Percentiles rank a stretch among this genome's conserved stretches.
Evolutionary conservation across 1,284 basidiomycete genomes (phyloP).

Genomic region (Bjerkandera adusta): DNA sequence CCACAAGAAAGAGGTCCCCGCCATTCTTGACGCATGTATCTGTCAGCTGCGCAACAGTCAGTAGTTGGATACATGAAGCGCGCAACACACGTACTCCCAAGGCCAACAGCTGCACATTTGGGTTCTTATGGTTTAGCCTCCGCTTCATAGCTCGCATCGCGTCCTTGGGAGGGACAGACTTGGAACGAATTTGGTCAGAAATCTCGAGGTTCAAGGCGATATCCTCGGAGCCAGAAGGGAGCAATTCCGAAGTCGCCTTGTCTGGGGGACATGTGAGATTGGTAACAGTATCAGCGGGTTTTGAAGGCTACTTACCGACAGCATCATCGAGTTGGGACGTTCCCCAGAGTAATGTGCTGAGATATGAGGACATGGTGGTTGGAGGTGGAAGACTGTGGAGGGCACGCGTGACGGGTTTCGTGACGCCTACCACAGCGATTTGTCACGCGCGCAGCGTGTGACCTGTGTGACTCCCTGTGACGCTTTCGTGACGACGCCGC

Average conservation of each 20-base stretch:
- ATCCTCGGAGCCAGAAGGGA: constrained; percentile 83
- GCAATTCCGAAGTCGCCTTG: constrained; percentile 87
- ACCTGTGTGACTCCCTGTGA: constrained; percentile 13
- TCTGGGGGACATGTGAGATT: constrained; percentile 43
- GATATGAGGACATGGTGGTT: constrained; percentile 39
- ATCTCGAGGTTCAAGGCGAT: constrained; percentile 95
- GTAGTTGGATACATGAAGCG: background rate
- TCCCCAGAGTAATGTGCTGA: constrained; percentile 71
- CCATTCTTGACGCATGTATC: constrained; percentile 98
- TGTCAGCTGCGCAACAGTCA: constrained; percentile 57
- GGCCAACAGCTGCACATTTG: constrained; percentile 90
- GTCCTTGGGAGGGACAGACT: constrained; percentile 81
- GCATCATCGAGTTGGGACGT: constrained; percentile 75
- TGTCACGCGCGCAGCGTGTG: constrained; percentile 3
- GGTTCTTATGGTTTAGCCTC: constrained; percentile 91
- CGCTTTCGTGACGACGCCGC: background rate
- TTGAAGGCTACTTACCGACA: constrained; percentile 55
- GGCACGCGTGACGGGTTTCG: constrained; percentile 15
- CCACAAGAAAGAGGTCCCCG: constrained; percentile 86
- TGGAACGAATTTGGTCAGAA: constrained; percentile 95
- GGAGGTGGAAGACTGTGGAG: background rate
- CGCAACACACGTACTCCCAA: constrained; percentile 61
- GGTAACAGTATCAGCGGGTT: background rate
- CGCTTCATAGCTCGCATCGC: constrained; percentile 90
- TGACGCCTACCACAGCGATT: constrained; percentile 7